These are phyloP conservation scores for Rhodotorula glutinis DNA, from an alignment of 1,284 basidiomycete species.

Conservation along the genomic window DNA sequence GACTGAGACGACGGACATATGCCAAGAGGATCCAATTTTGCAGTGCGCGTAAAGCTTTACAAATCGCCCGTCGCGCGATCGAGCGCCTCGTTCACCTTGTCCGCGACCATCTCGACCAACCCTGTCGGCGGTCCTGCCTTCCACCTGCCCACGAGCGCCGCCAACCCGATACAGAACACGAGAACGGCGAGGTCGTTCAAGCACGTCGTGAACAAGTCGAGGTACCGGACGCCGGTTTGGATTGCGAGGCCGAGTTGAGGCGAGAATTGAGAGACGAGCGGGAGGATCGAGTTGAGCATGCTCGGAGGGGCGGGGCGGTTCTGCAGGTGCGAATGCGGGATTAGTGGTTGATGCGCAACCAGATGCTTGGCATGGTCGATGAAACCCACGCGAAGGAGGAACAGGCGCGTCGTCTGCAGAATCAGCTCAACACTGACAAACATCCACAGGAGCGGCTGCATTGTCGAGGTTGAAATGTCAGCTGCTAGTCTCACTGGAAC, in stretches of 20 bases:
- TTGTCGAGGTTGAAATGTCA: not conserved
- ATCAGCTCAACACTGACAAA: slow-evolving; percentile 43
- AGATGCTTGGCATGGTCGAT: rapidly evolving
- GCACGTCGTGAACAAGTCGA: slow-evolving; percentile 30
- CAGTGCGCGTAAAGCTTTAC: not conserved
- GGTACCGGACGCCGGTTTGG: slow-evolving; percentile 27
- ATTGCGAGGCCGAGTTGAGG: slow-evolving; percentile 34
- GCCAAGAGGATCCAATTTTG: too few species aligned
- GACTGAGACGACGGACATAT: too few species aligned
- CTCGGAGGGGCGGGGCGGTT: slow-evolving; percentile 29
- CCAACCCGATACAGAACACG: slow-evolving; percentile 36
- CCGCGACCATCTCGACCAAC: slow-evolving; percentile 7
- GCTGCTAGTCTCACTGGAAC: not conserved
- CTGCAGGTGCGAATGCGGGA: slow-evolving; percentile 1
- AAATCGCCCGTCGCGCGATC: slow-evolving; percentile 16
- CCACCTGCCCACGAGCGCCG: slow-evolving; percentile 18
- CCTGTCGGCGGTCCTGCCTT: slow-evolving; percentile 11
- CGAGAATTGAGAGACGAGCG: slow-evolving; percentile 38
- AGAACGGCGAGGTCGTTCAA: slow-evolving; percentile 40
- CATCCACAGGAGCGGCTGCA: slow-evolving; percentile 43
- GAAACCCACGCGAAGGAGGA: slow-evolving; percentile 32
- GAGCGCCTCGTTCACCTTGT: slow-evolving; percentile 11
- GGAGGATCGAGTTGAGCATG: slow-evolving; percentile 32
- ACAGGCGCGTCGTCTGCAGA: slow-evolving; percentile 41
- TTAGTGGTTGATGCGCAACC: too few species aligned